phyloP scores from a whole-genome alignment of 768 basidiomycete species.

The Tubosaeta sp. region DNA sequence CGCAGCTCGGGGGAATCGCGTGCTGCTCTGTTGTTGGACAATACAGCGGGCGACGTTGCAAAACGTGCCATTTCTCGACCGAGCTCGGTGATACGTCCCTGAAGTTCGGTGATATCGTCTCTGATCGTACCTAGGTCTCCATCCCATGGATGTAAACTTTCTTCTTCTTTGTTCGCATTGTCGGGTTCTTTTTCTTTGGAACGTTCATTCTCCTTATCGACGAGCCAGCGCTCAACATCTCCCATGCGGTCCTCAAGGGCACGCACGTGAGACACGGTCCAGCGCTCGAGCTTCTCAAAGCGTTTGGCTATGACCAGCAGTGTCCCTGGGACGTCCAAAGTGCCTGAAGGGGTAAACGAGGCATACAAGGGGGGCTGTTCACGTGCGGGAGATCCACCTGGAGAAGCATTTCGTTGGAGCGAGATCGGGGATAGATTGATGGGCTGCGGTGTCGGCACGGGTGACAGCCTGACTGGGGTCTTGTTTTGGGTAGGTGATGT shows the following conservation, averaged over 20 bases:
- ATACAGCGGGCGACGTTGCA: slow-evolving; percentile 44
- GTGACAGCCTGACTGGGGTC: slow-evolving; percentile 28
- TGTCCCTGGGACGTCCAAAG: slow-evolving; percentile 70
- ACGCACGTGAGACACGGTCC: slow-evolving; percentile 85
- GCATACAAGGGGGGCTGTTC: slow-evolving; percentile 73
- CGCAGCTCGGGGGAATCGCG: slow-evolving; percentile 45
- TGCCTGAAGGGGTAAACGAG: slow-evolving; percentile 66
- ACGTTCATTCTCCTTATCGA: slow-evolving; percentile 72
- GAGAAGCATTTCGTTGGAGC: slow-evolving; percentile 45
- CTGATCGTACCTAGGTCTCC: slow-evolving; percentile 51
- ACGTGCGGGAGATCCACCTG: slow-evolving; percentile 31
- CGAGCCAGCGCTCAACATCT: slow-evolving; percentile 87
- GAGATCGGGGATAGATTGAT: slow-evolving; percentile 62
- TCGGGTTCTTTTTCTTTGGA: slow-evolving; percentile 40
- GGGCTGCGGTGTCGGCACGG: slow-evolving; percentile 39
- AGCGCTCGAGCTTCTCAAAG: slow-evolving; percentile 86
- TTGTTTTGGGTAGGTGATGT: slow-evolving; percentile 58
- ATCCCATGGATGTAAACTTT: slow-evolving; percentile 17
- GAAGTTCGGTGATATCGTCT: slow-evolving; percentile 68
- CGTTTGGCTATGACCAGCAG: slow-evolving; percentile 67
- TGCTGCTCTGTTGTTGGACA: slow-evolving; percentile 44
- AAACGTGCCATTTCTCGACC: slow-evolving; percentile 79
- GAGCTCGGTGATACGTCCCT: slow-evolving; percentile 68
- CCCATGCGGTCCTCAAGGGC: slow-evolving; percentile 90
- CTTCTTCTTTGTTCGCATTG: neutral